Percentiles rank a stretch among this genome's conserved stretches.
Conservation (phyloP, 257 asterid species). For the Penstemon newberryi region DNA sequence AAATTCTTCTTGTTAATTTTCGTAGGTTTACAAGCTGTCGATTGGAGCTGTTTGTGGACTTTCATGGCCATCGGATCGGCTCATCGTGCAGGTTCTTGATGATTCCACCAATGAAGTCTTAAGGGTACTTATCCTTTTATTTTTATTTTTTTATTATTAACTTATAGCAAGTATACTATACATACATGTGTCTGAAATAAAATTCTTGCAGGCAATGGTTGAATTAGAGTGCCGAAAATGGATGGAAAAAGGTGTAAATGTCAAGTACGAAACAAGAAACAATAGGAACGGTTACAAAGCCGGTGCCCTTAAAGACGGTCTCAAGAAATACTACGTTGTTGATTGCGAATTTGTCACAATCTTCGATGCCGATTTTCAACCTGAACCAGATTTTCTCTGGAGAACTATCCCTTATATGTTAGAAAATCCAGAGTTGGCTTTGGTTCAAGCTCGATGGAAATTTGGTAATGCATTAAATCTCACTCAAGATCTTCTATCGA, state of each 20-base stretch:
- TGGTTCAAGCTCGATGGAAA: slow-evolving; percentile 50
- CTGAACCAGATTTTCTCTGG: slow-evolving; percentile 46
- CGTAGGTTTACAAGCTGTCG: slow-evolving; percentile 86
- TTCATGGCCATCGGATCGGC: slow-evolving; percentile 79
- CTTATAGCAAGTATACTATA: no score
- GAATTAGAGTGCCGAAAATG: slow-evolving; percentile 43
- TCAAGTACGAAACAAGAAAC: slow-evolving; percentile 42
- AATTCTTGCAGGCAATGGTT: slow-evolving; percentile 33
- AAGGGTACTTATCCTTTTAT: slow-evolving; percentile 49
- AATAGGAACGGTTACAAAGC: slow-evolving; percentile 46
- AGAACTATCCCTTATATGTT: slow-evolving; percentile 45
- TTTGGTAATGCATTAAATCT: slow-evolving; percentile 30
- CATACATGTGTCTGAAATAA: background rate
- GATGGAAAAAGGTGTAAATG: slow-evolving; percentile 38
- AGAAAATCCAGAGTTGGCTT: slow-evolving; percentile 38
- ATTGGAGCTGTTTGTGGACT: slow-evolving; percentile 80
- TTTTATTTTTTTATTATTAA: background rate
- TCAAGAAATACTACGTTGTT: slow-evolving; percentile 51
- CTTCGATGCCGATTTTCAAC: slow-evolving; percentile 67
- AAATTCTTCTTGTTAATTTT: slow-evolving; percentile 9
- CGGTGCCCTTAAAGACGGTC: slow-evolving; percentile 44
- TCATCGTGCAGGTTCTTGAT: slow-evolving; percentile 81
- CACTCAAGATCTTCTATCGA: background rate
- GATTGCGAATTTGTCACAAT: slow-evolving; percentile 57
- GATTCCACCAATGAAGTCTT: slow-evolving; percentile 78